phyloP scores from a whole-genome alignment of 257 asterid species.

The Avicennia marina region DNA sequence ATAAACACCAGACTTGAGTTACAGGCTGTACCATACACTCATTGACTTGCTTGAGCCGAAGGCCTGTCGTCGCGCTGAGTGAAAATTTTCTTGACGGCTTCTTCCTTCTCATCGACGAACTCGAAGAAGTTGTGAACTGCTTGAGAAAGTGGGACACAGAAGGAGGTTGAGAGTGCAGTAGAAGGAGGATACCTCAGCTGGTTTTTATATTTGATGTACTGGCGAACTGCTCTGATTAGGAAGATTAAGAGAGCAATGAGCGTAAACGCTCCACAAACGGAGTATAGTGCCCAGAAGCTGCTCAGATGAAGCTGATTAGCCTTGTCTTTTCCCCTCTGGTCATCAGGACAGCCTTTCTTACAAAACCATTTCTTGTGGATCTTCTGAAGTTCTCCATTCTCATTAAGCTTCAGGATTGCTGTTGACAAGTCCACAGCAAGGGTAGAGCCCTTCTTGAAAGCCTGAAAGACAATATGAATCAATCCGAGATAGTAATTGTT shows the following conservation, averaged over 20 bases:
- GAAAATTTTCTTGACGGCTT: slow-evolving; percentile 24
- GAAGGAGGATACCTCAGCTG: slow-evolving; percentile 18
- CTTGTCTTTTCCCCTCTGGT: slow-evolving; percentile 24
- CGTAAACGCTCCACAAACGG: slow-evolving; percentile 5
- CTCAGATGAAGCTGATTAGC: slow-evolving; percentile 46
- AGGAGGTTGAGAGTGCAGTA: slow-evolving; percentile 4
- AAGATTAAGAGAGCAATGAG: slow-evolving; percentile 17
- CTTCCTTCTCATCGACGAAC: slow-evolving; percentile 28
- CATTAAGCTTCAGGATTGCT: slow-evolving; percentile 47
- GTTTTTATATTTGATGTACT: slow-evolving; percentile 14
- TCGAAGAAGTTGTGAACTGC: slow-evolving; percentile 20
- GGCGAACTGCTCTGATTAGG: slow-evolving; percentile 23
- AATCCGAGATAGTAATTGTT: too few relatives aligned
- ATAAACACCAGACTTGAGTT: neutral
- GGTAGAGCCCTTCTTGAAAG: slow-evolving; percentile 62
- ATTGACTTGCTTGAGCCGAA: slow-evolving; percentile 9
- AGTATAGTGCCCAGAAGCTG: slow-evolving; percentile 46
- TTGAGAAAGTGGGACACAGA: neutral
- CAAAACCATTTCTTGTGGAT: slow-evolving; percentile 59
- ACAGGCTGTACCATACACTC: neutral
- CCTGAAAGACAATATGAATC: slow-evolving; percentile 30
- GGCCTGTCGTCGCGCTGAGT: slow-evolving; percentile 7
- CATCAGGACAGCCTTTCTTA: slow-evolving; percentile 28
- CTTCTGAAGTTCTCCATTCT: slow-evolving; percentile 50
- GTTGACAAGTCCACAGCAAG: slow-evolving; percentile 52